These are phyloP conservation scores for Nannochloris sp. DNA, from an alignment of 139 green algal genomes.

Conservation along the genomic window DNA sequence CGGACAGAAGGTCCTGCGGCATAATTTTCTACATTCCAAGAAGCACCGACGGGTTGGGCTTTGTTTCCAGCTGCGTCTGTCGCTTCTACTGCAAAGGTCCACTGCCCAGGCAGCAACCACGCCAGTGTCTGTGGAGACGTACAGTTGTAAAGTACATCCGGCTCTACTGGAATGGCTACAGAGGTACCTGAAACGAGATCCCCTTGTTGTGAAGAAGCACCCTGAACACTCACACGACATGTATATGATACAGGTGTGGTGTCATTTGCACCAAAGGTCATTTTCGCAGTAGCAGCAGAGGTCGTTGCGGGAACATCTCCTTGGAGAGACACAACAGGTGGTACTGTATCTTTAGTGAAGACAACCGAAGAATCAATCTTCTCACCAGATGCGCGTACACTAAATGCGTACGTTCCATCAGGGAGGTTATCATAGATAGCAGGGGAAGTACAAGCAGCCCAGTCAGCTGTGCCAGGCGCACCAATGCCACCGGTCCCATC, in stretches of 20 bases:
- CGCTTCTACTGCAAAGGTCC: conserved; percentile 7
- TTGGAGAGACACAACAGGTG: conserved; percentile 11
- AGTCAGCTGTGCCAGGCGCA: background rate
- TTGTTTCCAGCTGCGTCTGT: conserved; percentile 19
- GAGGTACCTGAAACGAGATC: background rate
- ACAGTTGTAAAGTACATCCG: conserved; percentile 19
- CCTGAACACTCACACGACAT: conserved; percentile 24
- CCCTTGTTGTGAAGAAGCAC: background rate
- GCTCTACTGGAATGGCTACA: background rate
- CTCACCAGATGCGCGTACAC: conserved; percentile 29
- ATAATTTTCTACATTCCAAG: conserved; percentile 6
- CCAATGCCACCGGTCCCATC: background rate
- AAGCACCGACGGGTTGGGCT: background rate
- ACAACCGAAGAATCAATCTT: background rate
- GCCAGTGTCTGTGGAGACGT: conserved; percentile 1
- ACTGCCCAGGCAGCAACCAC: conserved; percentile 30
- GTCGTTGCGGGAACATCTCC: background rate
- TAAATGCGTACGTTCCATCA: conserved; percentile 45
- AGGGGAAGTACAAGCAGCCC: conserved; percentile 29
- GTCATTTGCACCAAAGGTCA: conserved; percentile 35
- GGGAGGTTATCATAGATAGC: conserved; percentile 17
- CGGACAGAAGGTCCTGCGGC: background rate
- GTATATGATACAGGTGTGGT: conserved; percentile 30
- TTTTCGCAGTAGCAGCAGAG: background rate
- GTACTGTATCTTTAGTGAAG: conserved; percentile 33